A percentile compares a stretch with the other conserved stretches of the same genome.
phyloP scores from a whole-genome alignment of 768 basidiomycete genomes.

The Podaxis sp. region DNA sequence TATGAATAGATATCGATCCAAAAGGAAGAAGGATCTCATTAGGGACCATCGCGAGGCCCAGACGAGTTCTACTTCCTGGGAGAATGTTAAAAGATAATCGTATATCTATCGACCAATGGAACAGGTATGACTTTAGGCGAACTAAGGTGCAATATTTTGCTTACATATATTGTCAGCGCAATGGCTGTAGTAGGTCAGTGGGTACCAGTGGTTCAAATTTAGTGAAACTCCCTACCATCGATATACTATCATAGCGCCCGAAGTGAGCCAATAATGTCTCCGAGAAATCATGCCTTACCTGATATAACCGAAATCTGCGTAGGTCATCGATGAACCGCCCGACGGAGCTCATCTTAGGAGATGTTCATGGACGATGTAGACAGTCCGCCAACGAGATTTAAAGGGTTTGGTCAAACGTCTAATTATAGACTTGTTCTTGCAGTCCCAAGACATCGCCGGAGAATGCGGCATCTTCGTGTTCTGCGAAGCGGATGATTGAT shows the following conservation, averaged over 20 bases:
- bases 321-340: too few species aligned
- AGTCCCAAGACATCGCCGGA: too few species aligned
- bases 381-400: too few species aligned
- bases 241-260: not conserved
- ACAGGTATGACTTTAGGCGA: not conserved
- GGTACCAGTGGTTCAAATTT: not conserved
- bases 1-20: not conserved
- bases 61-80: not conserved
- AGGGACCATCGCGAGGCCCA: not conserved
- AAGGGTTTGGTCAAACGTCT: too few species aligned
- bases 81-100: not conserved
- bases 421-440: too few species aligned
- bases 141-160: not conserved
- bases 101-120: not conserved
- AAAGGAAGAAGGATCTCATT: not conserved
- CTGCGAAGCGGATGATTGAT: too few species aligned
- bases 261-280: too few species aligned
- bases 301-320: too few species aligned
- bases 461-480: too few species aligned
- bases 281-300: too few species aligned
- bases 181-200: not conserved
- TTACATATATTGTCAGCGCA: not conserved
- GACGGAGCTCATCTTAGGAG: too few species aligned
- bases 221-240: not conserved
- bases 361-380: too few species aligned